Percentiles rank a stretch among this genome's conserved stretches.
Evolutionary conservation across 2,329 filamentous ascomycete species (phyloP).

Genomic region (Paecilomyces sp.): DNA sequence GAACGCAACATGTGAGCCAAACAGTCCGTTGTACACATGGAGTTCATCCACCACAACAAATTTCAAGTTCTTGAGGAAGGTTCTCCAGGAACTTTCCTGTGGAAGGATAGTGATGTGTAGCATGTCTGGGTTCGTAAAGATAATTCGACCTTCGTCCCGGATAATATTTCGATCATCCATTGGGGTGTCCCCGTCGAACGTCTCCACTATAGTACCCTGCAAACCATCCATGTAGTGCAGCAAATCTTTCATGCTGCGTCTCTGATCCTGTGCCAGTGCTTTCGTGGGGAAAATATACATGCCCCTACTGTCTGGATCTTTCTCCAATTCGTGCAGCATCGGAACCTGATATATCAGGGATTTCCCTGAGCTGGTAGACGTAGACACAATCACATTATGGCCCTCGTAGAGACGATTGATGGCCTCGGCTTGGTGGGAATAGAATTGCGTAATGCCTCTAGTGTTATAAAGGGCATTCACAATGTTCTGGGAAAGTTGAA

Average conservation of each 20-base stretch:
- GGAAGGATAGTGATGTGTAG: constrained; percentile 89
- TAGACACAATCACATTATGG: constrained; percentile 83
- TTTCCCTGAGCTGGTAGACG: constrained; percentile 93
- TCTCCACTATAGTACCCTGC: constrained; percentile 73
- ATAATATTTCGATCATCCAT: constrained; percentile 72
- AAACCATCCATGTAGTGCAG: constrained; percentile 72
- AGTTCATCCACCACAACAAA: constrained; percentile 90
- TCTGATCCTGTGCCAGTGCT: constrained; percentile 89
- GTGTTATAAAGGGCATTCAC: constrained; percentile 97
- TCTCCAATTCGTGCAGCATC: constrained; percentile 77
- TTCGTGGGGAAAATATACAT: constrained; percentile 99
- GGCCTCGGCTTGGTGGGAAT: constrained; percentile 86
- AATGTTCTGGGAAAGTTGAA: constrained; percentile 78
- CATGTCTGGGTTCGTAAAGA: constrained; percentile 99
- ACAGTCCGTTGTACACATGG: constrained; percentile 92
- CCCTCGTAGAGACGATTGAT: constrained; percentile 81
- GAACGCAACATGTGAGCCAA: constrained; percentile 88
- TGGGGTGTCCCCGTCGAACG: constrained; percentile 91
- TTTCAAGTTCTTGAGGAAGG: constrained; percentile 78
- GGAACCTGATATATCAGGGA: constrained; percentile 97
- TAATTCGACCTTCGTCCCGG: constrained; percentile 80
- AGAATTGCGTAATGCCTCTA: constrained; percentile 76
- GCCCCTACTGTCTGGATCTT: constrained; percentile 67
- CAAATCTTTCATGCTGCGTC: constrained; percentile 78
- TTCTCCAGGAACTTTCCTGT: constrained; percentile 82